A percentile compares a stretch with the other conserved stretches of the same genome.
Conservation (phyloP, 352 stramenopile genomes). For the Phytopythium helicoides region DNA sequence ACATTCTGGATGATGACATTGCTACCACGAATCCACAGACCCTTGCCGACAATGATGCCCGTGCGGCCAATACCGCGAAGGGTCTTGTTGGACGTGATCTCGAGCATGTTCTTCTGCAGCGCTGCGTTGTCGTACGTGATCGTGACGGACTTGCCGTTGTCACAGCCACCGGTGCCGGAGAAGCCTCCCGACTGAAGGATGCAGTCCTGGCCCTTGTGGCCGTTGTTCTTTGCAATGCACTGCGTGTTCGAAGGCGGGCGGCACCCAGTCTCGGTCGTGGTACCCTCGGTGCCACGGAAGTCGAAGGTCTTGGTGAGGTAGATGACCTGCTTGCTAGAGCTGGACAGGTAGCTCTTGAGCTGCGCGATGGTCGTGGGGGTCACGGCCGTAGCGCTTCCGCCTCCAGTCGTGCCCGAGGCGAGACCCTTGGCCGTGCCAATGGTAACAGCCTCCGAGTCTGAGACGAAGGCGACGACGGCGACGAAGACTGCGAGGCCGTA, state of each 20-base stretch:
- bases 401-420: constrained; percentile 11
- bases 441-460: constrained; percentile 5
- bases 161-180: constrained; percentile 32
- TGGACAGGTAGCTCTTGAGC: constrained; percentile 18
- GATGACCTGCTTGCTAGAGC: constrained; percentile 4
- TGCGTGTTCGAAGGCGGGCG: constrained; percentile 11
- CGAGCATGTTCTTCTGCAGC: constrained; percentile 8
- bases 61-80: constrained; percentile 7
- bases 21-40: too few species aligned
- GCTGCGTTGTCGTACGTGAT: constrained; percentile 39
- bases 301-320: constrained; percentile 18
- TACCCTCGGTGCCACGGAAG: constrained; percentile 14
- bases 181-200: constrained; percentile 35
- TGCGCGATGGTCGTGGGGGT: constrained; percentile 22
- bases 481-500: constrained; percentile 5
- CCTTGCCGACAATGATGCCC: constrained; percentile 15
- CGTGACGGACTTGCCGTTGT: constrained; percentile 23
- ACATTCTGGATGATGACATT: too few species aligned
- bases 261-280: constrained; percentile 15
- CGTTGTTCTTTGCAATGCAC: constrained; percentile 25
- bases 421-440: constrained; percentile 19
- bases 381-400: constrained; percentile 13
- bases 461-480: constrained; percentile 5
- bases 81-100: constrained; percentile 20
- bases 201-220: constrained; percentile 22